Percentiles rank a stretch among this genome's conserved stretches.
Evolutionary conservation across 2,329 filamentous ascomycete genomes (phyloP).

Genomic region (Aspergillus transmontanensis): DNA sequence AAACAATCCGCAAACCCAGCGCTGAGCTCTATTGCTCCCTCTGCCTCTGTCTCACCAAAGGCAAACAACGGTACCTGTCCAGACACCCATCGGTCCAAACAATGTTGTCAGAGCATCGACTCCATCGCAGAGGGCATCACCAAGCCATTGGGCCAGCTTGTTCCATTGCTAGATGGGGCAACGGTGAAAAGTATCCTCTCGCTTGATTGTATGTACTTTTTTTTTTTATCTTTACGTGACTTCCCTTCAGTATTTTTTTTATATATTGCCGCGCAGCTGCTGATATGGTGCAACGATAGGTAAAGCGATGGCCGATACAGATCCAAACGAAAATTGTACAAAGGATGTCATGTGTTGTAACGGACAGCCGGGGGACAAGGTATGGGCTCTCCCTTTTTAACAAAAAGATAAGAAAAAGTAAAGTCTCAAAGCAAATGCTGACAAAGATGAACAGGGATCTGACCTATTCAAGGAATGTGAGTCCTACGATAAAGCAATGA

Average conservation of each 20-base stretch:
- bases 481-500: constrained; percentile 25
- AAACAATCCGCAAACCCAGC: not conserved
- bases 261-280: not conserved
- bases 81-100: constrained; percentile 20
- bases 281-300: constrained; percentile 17
- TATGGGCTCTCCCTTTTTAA: not conserved
- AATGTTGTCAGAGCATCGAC: constrained; percentile 30
- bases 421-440: not conserved
- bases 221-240: not conserved
- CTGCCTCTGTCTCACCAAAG: constrained; percentile 7
- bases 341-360: constrained; percentile 32
- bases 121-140: constrained; percentile 19
- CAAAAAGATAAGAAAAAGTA: no score
- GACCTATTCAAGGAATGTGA: constrained; percentile 23
- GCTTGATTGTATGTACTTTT: not conserved
- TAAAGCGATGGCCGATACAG: constrained; percentile 18
- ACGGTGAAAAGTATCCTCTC: constrained; percentile 19
- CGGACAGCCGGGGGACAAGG: constrained; percentile 9
- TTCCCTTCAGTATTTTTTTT: not conserved
- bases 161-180: constrained; percentile 25
- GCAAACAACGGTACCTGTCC: constrained; percentile 27
- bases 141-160: constrained; percentile 20
- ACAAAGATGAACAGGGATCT: not conserved
- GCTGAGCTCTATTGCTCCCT: constrained; percentile 9
- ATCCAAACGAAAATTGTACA: constrained; percentile 21